Evolutionary conservation across 164 flowering plant genomes (phyloP), one percentile per base, ranked within the genome.

Genomic region (Vitis vinifera): DNA sequence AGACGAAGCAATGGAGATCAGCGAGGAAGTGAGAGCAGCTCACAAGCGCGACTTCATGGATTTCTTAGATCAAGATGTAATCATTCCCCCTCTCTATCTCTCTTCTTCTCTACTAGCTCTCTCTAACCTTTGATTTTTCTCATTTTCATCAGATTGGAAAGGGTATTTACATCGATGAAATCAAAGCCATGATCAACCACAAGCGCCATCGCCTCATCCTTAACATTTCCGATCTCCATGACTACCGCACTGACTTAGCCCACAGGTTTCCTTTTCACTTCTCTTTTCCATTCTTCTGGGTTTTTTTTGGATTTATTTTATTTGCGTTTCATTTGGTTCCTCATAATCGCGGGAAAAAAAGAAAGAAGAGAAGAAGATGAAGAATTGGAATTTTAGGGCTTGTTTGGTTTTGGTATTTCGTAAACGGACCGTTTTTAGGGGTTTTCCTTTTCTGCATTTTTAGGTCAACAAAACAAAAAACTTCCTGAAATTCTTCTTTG

Each of bases 141-240:
- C 48, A 47, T 55, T 48, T 63, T 16, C 47, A 9, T 37, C 71
- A 82, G 91, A 77, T 79, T 0, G 79, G 80, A 30, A 78, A 76
- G 68, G 83, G 85, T 19, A 78, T 84, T 16, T 91, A 92, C 77
- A 82, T 78, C 74, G 84, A 87, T 48, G 81, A 87, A 7, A 81
- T 94, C 65, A 83, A 81, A 70, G 70, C 75, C 10, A 90, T 94
- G 93, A 90, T 91, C 37, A 74, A 83, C 59, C 82, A 74, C 65
- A 85, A 85, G 71, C 88, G 87, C 52, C 91, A 78, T 67, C 88
- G 84, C 55, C 85, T 92, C 53, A 81, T 89, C 62, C 73, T 94
- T 73, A 84, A 92, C 78, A 78, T 92, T 68, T 87, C 98, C 66
- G 90, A 92, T 79, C 88, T 92, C 65, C 83, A 84, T 59, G 83